Base-by-base conservation (phyloP, 495 filamentous ascomycete species). In the Podospora pseudoanserina region DNA sequence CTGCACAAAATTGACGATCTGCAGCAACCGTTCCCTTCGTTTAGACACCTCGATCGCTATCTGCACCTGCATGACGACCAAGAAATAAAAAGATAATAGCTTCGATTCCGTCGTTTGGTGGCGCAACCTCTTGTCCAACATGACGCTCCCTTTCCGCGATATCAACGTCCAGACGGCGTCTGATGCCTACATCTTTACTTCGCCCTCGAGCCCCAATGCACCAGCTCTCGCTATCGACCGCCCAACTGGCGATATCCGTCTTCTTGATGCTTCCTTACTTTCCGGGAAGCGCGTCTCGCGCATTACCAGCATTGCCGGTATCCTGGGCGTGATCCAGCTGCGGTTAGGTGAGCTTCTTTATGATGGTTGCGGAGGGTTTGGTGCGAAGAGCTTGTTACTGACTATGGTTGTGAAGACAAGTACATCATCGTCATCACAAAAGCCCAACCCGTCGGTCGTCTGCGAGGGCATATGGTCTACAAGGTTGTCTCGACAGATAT, bases 361-460 rank as follows among this genome's bases (percentile, higher is more conserved):
- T 49, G 5, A 49, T 49, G 13, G 39, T 13, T 5, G 15, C 13
- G 11, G 9, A 16, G 39, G 86, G 98, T 71, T 94, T 97, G 28
- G 59, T 32, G 15, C 2, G 32, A 7, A 27, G 86, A 70, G 72
- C 71, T 20, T 5, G 27, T 66, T 13, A 4, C 26, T 64, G 26
- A 62, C 54, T n/a, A 57, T 32, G 69, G 19, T 60, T 73, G 72
- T 18, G 5, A 71, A 97, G 95, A 98, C 81, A 97, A 95, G 79
- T 99, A 99, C 81, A 89, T 96, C 73, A 92, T 99, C 73, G 86
- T 94, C 74, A 97, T 99, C 77, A 97, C 93, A 64, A 98, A 97
- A 80, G 90, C 93, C 28, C 87, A 93, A 78, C 92, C 92, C 20
- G 88, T 99, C 79, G 95, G 95, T 30, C 87, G 93, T 27, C 84